A percentile compares a stretch with the other conserved stretches of the same genome.
Conservation (phyloP, 345 rosid species). For the Eucalyptus cloeziana region DNA sequence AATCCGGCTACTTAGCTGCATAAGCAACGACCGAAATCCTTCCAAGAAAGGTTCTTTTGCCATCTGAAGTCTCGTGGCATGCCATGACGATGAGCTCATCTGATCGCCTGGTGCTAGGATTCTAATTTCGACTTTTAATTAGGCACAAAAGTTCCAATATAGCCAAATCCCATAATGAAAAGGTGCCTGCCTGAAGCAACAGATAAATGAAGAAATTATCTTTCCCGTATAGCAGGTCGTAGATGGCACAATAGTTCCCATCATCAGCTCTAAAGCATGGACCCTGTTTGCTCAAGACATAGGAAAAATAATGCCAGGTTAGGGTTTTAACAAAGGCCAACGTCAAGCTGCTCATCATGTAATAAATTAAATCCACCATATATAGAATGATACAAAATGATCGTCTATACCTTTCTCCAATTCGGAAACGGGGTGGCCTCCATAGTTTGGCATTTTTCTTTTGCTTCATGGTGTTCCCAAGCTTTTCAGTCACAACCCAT, state of each 20-base stretch:
- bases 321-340: not conserved
- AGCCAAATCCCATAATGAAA: slow-evolving; percentile 6
- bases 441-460: not conserved
- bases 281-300: not conserved
- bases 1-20: not conserved
- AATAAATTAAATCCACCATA: not conserved
- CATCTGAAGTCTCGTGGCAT: not conserved
- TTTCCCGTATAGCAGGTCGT: slow-evolving; percentile 1
- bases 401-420: not conserved
- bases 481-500: slow-evolving; percentile 37
- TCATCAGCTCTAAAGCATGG: slow-evolving; percentile 3
- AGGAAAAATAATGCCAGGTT: not conserved
- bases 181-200: slow-evolving; percentile 11
- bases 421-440: not conserved
- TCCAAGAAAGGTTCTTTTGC: not conserved
- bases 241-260: slow-evolving; percentile 8
- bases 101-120: not conserved
- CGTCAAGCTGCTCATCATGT: not conserved
- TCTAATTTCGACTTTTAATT: not conserved
- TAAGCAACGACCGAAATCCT: not conserved
- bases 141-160: slow-evolving; percentile 7
- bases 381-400: not conserved
- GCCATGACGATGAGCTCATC: not conserved
- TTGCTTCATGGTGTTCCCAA: slow-evolving; percentile 9
- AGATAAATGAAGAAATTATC: slow-evolving; percentile 12